Evolutionary conservation across 768 basidiomycete genomes (phyloP), one percentile per base, ranked within the genome.

Genomic region (Suillus plorans): DNA sequence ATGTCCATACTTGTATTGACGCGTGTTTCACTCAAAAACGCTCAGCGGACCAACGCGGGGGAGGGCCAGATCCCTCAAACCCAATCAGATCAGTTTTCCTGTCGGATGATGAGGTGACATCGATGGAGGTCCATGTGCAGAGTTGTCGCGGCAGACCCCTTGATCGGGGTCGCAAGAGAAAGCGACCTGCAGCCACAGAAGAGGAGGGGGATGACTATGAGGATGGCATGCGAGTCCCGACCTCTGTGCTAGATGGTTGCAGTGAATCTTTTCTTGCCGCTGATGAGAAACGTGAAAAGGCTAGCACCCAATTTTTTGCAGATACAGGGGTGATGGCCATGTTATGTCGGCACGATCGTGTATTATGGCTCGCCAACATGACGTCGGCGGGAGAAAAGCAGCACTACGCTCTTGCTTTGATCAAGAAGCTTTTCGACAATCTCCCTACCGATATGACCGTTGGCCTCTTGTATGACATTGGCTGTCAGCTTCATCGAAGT

Each of bases 1-100:
- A 50, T 1, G 14, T 50, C 14, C 49, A 50, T 45, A 71, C 76
- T 8, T 77, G 74, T 37, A 20, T 74, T 6, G 78, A 79, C 65
- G 73, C 73, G 0, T 76, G 74, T 60, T 78, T 80, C 61, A 75
- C 70, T 31, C 77, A 80, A 63, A 77, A 78, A 55, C 4, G 14
- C 31, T 42, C 60, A 28, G 50, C 22, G 57, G 49, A 50, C 6
- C 52, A 56, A 6, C 68, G 68, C 0, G 64, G 69, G 25, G 67
- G 66, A 34, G 59, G 59, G 3, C 63, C 64, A 37, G 63, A 63
- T 20, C 50, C 58, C 10, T 64, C 64, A 2, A 68, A 73, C 45
- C 68, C 71, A 1, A 62, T 69, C 18, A 31, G 49, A 34, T 28
- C 36, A 0, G 63, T 71, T 9, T 78, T 74, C 53, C 36, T 78